Evolutionary conservation across 345 rosid species (phyloP).

Genomic region (Angophora floribunda): DNA sequence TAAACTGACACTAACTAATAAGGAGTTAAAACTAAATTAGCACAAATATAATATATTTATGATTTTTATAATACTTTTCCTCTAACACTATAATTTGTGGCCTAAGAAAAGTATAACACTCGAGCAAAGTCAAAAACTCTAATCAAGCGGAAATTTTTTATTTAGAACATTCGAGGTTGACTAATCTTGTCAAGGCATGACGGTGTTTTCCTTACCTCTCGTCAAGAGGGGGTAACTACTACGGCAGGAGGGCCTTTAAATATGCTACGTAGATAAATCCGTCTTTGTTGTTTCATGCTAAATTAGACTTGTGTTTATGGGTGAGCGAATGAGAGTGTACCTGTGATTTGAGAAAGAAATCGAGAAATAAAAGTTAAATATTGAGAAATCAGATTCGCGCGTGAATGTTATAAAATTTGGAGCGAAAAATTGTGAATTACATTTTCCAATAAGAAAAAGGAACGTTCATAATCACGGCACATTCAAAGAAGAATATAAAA

Average conservation of each 20-base stretch:
- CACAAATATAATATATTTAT: too few relatives aligned
- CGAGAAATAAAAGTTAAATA: not conserved
- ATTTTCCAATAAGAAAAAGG: not conserved
- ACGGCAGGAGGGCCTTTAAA: not conserved
- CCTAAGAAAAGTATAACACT: not conserved
- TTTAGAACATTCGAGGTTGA: not conserved
- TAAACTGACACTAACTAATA: too few relatives aligned
- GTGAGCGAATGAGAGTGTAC: not conserved
- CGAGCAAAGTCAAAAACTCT: not conserved
- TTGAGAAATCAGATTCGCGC: not conserved
- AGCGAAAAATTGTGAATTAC: accelerated
- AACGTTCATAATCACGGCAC: not conserved
- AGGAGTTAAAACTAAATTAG: too few relatives aligned
- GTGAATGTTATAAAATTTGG: not conserved
- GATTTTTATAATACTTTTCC: too few relatives aligned
- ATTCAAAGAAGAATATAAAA: not conserved
- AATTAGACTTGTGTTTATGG: not conserved
- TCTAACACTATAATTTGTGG: accelerated
- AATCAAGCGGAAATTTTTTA: not conserved
- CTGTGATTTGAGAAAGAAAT: not conserved
- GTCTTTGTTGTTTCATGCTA: not conserved
- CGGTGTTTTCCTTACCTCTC: not conserved
- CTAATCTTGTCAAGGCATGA: not conserved
- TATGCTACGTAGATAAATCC: not conserved
- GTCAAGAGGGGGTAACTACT: not conserved